A percentile compares a stretch with the other conserved stretches of the same genome.
phyloP scores from a whole-genome alignment of 1,284 basidiomycete genomes.

The Tilletia horrida region DNA sequence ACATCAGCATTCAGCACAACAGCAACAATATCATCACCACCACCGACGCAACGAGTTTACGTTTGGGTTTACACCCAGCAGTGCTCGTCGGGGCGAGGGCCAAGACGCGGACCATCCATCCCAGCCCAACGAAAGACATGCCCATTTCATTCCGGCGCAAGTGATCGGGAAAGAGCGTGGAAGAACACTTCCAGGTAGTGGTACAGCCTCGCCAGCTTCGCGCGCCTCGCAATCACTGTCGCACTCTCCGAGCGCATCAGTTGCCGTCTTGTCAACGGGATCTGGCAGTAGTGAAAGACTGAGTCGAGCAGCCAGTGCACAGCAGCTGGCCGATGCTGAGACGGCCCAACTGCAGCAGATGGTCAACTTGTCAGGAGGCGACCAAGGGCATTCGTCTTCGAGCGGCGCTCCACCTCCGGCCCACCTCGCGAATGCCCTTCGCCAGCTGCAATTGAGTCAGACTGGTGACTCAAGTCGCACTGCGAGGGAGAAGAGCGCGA shows the following conservation, averaged over 20 bases:
- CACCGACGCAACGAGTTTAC: background rate
- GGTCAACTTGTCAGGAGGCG: no score
- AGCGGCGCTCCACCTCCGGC: slow-evolving; percentile 2
- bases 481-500: background rate
- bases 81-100: slow-evolving; percentile 6
- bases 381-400: background rate
- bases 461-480: background rate
- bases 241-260: background rate
- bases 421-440: background rate
- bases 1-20: background rate
- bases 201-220: slow-evolving; percentile 1
- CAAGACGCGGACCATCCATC: background rate
- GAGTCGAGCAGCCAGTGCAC: background rate
- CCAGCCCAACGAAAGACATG: slow-evolving; percentile 6
- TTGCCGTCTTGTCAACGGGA: background rate
- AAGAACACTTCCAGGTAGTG: background rate
- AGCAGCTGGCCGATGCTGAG: background rate
- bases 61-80: slow-evolving; percentile 9
- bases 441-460: slow-evolving; percentile 13
- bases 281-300: background rate
- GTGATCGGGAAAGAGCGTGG: slow-evolving; percentile 2
- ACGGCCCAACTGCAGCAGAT: no score
- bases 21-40: background rate
- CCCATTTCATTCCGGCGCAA: slow-evolving; percentile 7
- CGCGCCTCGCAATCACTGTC: background rate